A percentile compares a stretch with the other conserved stretches of the same genome.
These are phyloP conservation scores for Suhomyces coccinellae DNA, from an alignment of 1,139 yeast genomes.

Conservation along the genomic window DNA sequence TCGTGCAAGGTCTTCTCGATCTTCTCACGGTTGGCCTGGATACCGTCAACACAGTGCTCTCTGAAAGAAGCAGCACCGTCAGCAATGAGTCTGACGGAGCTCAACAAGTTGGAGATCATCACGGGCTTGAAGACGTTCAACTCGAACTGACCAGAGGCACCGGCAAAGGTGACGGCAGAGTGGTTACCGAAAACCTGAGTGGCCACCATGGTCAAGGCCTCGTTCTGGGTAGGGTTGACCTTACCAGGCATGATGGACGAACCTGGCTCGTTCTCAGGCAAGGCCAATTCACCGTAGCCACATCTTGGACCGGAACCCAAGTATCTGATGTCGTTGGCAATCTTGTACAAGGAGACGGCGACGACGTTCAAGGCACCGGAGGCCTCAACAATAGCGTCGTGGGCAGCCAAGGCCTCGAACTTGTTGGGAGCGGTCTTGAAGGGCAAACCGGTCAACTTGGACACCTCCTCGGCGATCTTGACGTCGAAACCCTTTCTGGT, in stretches of 20 bases:
- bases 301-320: conserved; percentile 26
- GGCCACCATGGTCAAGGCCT: conserved; percentile 25
- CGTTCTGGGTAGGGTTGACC: conserved; percentile 26
- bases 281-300: conserved; percentile 24
- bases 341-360: conserved; percentile 23
- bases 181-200: conserved; percentile 25
- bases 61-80: conserved; percentile 23
- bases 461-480: conserved; percentile 19
- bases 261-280: conserved; percentile 25
- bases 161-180: conserved; percentile 23
- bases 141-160: conserved; percentile 25
- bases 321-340: conserved; percentile 25
- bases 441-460: conserved; percentile 19
- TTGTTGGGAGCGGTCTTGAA: conserved; percentile 25
- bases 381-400: conserved; percentile 24
- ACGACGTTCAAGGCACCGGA: conserved; percentile 24
- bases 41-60: conserved; percentile 23
- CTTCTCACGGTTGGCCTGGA: conserved; percentile 21
- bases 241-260: conserved; percentile 26
- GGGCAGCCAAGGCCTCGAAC: conserved; percentile 26
- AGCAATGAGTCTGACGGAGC: conserved; percentile 21
- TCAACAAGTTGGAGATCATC: conserved; percentile 22
- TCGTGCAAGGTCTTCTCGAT: conserved; percentile 23
- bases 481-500: conserved; percentile 21
- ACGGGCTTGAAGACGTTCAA: conserved; percentile 26